These are phyloP conservation scores for Diplogelasinospora grovesii DNA, from an alignment of 495 filamentous ascomycete species.

Conservation along the genomic window DNA sequence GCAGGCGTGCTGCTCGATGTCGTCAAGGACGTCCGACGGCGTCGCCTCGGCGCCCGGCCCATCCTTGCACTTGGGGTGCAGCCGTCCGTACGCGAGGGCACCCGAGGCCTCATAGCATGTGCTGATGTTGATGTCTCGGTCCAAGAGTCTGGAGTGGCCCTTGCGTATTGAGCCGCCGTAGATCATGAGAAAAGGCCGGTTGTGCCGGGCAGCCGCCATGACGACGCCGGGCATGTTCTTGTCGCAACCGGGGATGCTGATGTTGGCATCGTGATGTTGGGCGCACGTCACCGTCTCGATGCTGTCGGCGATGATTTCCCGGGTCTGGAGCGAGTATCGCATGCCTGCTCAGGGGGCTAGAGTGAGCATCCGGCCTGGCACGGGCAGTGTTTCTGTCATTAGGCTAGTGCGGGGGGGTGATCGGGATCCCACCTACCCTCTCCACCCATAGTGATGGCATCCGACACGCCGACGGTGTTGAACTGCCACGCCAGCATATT, in stretches of 20 bases:
- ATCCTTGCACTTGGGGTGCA: slow-evolving; percentile 37
- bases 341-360: slow-evolving; percentile 56
- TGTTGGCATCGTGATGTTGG: slow-evolving; percentile 86
- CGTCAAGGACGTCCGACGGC: slow-evolving; percentile 74
- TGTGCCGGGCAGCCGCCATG: slow-evolving; percentile 72
- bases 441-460: slow-evolving; percentile 94
- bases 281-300: slow-evolving; percentile 89
- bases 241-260: slow-evolving; percentile 92
- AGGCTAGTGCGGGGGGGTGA: background rate
- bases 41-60: slow-evolving; percentile 36
- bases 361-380: too few relatives aligned
- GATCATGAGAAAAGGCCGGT: slow-evolving; percentile 68
- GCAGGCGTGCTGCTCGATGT: slow-evolving; percentile 80
- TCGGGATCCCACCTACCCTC: slow-evolving; percentile 67
- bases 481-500: slow-evolving; percentile 90
- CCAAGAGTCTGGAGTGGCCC: slow-evolving; percentile 71
- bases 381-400: too few relatives aligned
- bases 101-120: slow-evolving; percentile 88
- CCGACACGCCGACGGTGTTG: slow-evolving; percentile 89
- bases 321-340: slow-evolving; percentile 90
- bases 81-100: slow-evolving; percentile 71
- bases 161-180: slow-evolving; percentile 90
- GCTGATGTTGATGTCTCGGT: slow-evolving; percentile 79
- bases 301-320: slow-evolving; percentile 92
- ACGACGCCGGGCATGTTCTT: slow-evolving; percentile 94